Base-by-base conservation (phyloP, 495 filamentous ascomycete species). In the Hypoxylon trugodes region DNA sequence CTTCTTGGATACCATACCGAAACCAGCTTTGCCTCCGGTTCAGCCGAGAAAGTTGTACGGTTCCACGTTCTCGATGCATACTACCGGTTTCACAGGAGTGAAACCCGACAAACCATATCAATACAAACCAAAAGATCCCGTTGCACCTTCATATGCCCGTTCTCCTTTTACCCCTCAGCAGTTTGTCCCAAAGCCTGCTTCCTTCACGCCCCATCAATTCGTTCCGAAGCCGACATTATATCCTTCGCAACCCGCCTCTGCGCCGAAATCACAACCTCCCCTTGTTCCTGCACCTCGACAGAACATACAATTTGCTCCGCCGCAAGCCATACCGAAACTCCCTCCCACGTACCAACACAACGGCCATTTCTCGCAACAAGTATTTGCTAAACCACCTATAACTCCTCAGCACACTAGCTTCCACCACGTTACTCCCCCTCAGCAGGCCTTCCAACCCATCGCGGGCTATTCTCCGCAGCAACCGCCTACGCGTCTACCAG, bases 1-100 rank as follows among this genome's bases (percentile, higher is more conserved):
- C 63, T 90, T 86, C 73, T 63, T 89, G 71, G 86, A 88, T 41
- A 83, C 83, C 1, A 75, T 89, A 51, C 82, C 79, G 10, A 84
- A 84, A 67, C 81, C 84, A 6, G 37, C 75, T 30, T 65, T 74
- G 18, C 61, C 45, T 37, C 70, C 18, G 48, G 67, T 35, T 49
- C 75, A 26, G 50, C 65, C 64, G 38, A 60, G 70, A 46, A 70
- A 66, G 54, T 62, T 75, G 61, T 65, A 73, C 59, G 59, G 75
- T 64, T 47, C 74, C 43, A 54, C 65, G 60, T 48, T 74, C 68
- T 59, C 72, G 18, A 19, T 68, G 21, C 70, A 70, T 22, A 59
- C 69, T 12, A 70, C 69, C 36, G 59, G 38, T 16, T 48, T 67
- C 43, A 40, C 56, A 35, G 40, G 43, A 13, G 13, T 50, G 5